Percentiles rank a stretch among this genome's conserved stretches.
These are phyloP conservation scores for Myrica gale DNA, from an alignment of 306 rosid genomes.

Conservation along the genomic window DNA sequence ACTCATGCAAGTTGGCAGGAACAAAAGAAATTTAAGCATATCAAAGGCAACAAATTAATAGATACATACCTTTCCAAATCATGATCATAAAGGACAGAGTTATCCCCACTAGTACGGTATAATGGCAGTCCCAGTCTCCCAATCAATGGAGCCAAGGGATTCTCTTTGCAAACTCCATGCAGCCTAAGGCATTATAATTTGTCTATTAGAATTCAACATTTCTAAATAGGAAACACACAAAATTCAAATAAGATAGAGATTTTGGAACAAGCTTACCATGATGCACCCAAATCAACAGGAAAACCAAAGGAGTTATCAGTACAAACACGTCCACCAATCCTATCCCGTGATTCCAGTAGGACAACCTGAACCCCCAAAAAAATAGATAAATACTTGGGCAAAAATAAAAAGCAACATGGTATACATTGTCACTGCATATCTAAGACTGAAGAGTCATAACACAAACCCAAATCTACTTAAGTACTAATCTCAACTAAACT, in stretches of 20 bases:
- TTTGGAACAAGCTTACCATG: conserved; percentile 56
- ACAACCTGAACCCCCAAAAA: conserved; percentile 57
- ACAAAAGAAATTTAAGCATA: neutral
- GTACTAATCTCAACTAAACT: neutral
- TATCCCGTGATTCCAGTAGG: conserved; percentile 79
- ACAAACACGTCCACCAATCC: conserved; percentile 89
- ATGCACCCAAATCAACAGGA: conserved; percentile 95
- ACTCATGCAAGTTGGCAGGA: conserved; percentile 15
- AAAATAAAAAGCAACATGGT: neutral
- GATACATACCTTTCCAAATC: conserved; percentile 79
- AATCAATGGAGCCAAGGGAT: conserved; percentile 92
- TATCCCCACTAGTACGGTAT: conserved; percentile 94
- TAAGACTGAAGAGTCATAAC: neutral
- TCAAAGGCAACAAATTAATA: conserved; percentile 13
- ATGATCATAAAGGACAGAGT: conserved; percentile 95
- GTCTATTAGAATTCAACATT: conserved; percentile 8
- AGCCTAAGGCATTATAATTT: conserved; percentile 52
- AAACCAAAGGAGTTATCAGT: conserved; percentile 95
- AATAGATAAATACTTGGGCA: neutral
- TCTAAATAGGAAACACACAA: neutral
- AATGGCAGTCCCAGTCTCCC: conserved; percentile 90
- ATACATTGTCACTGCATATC: neutral
- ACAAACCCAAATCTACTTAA: neutral
- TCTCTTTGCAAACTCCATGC: conserved; percentile 95
- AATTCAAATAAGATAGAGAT: conserved; percentile 6